Conservation (phyloP, 768 basidiomycete species). For the Cyclocybe aegerita region DNA sequence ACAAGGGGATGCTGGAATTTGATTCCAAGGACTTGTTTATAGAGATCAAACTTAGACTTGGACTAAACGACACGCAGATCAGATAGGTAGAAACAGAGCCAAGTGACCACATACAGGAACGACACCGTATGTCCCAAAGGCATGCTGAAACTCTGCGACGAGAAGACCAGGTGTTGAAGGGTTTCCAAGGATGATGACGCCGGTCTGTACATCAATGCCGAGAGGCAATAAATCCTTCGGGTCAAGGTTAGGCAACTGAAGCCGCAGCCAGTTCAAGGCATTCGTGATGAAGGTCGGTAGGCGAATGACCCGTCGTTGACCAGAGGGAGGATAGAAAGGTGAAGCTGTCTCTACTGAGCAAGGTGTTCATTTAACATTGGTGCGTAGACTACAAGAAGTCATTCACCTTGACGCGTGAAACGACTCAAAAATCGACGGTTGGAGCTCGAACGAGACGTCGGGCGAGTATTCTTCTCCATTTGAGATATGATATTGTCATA, state of each 20-base stretch:
- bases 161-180: slow-evolving; percentile 80
- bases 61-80: slow-evolving; percentile 46
- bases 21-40: slow-evolving; percentile 77
- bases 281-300: slow-evolving; percentile 39
- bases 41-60: slow-evolving; percentile 76
- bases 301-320: slow-evolving; percentile 24
- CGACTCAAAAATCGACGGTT: slow-evolving; percentile 37
- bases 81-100: background rate
- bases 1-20: slow-evolving; percentile 67
- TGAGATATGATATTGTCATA: slow-evolving; percentile 85
- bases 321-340: slow-evolving; percentile 30
- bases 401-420: slow-evolving; percentile 40
- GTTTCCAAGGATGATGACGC: slow-evolving; percentile 85
- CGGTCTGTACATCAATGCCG: slow-evolving; percentile 74
- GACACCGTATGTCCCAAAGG: slow-evolving; percentile 78
- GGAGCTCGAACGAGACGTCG: slow-evolving; percentile 36
- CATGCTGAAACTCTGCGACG: slow-evolving; percentile 77
- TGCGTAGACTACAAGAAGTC: background rate
- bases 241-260: slow-evolving; percentile 70
- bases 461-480: slow-evolving; percentile 47
- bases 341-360: slow-evolving; percentile 22
- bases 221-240: slow-evolving; percentile 86
- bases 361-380: background rate
- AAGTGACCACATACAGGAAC: slow-evolving; percentile 55
- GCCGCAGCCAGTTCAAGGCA: slow-evolving; percentile 49